Evolutionary conservation across 2,329 filamentous ascomycete genomes (phyloP), one percentile per base, ranked within the genome.

Genomic region (Triangularia setosa): DNA sequence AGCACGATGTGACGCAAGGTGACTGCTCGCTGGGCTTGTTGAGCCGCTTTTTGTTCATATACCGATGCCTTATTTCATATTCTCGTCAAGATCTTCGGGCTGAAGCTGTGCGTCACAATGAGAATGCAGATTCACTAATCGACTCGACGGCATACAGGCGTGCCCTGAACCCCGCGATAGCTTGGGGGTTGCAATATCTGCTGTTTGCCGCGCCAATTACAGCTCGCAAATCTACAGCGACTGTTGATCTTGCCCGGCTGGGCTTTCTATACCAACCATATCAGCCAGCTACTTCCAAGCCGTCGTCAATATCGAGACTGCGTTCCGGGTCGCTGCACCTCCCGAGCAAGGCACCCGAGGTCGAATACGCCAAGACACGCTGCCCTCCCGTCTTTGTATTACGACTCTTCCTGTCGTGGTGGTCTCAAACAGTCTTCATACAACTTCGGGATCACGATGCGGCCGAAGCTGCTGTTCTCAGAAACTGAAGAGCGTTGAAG

Each of bases 151-250:
- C 30, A 40, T 59, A 23, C 24, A n/a, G 21, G 24, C 27, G 35
- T 21, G 8, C 40, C 57, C 57, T 21, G 33, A 59, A 52, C 33
- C 23, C 35, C 33, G 58, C 40, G 58, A 27, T n/a, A 60, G 23
- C 28, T 27, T 35, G 40, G 55, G 40, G 24, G 64, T 58, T 11
- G 62, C 59, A 64, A 61, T 64, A 64, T 67, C 56, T 23, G 14
- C 14, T 9, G 56, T 53, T 64, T 67, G 54, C 64, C 66, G 66
- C 66, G 24, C 66, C 66, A 67, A 67, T 67, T 52, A 33, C 59
- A 33, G 23, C 35, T 33, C 58, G 23, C 23, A 27, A n/a, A 21
- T 52, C 54, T 25, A 56, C 53, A 62, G 27, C n/a, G 54, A 27
- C 11, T 12, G 53, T 58, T 40, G 53, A 57, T 30, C 53, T 62